Evolutionary conservation across 2,329 filamentous ascomycete species (phyloP).

Genomic region (Fusarium cyanostomum): DNA sequence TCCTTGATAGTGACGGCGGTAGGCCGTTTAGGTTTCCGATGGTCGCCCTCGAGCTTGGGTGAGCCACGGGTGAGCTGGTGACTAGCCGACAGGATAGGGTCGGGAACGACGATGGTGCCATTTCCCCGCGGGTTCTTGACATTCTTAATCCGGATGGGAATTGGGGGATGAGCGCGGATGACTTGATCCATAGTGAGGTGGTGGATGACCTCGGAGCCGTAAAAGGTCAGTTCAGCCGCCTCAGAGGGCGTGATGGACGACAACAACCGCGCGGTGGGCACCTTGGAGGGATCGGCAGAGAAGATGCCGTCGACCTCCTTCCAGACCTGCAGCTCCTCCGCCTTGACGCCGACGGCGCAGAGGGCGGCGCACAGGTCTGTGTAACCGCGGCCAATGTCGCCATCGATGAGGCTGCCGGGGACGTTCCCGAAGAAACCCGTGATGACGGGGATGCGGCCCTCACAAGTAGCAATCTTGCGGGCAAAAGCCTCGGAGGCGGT

Average conservation of each 20-base stretch:
- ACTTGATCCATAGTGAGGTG: constrained; percentile 98
- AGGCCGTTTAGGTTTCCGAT: constrained; percentile 74
- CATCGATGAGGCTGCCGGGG: constrained; percentile 87
- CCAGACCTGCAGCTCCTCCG: constrained; percentile 94
- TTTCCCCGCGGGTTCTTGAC: constrained; percentile 84
- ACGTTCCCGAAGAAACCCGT: constrained; percentile 97
- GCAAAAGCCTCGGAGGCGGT: constrained; percentile 68
- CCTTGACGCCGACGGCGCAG: constrained; percentile 86
- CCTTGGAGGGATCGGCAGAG: constrained; percentile 83
- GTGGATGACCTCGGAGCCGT: constrained; percentile 96
- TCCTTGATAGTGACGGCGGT: constrained; percentile 97
- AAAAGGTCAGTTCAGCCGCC: constrained; percentile 94
- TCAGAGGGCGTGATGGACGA: constrained; percentile 91
- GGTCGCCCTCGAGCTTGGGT: constrained; percentile 47
- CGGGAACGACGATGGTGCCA: constrained; percentile 85
- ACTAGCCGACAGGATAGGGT: constrained; percentile 64
- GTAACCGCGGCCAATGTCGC: constrained; percentile 92
- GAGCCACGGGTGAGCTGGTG: constrained; percentile 66
- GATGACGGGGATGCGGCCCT: constrained; percentile 76
- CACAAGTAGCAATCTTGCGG: constrained; percentile 72
- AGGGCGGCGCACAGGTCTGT: constrained; percentile 95
- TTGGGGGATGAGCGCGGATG: constrained; percentile 80
- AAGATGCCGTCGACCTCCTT: constrained; percentile 99
- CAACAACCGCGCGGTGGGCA: constrained; percentile 92
- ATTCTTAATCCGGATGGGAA: constrained; percentile 90